A percentile compares a stretch with the other conserved stretches of the same genome.
phyloP scores from a whole-genome alignment of 2,329 filamentous ascomycete genomes.

The Cladophialophora exuberans region DNA sequence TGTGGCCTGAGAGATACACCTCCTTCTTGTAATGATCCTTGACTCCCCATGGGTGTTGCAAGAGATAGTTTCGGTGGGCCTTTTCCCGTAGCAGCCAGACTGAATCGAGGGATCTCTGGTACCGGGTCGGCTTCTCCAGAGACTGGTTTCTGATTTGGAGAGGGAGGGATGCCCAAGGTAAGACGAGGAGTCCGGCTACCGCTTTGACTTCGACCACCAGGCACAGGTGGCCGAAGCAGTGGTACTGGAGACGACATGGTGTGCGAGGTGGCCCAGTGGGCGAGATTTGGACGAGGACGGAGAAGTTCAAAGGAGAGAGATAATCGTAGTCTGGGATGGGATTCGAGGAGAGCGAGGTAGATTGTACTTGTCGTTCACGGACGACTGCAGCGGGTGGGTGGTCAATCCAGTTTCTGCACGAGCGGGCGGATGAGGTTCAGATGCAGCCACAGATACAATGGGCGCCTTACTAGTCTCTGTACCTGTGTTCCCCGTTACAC shows the following conservation, averaged over 20 bases:
- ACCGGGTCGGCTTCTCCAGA: slow-evolving; percentile 54
- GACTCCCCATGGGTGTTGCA: slow-evolving; percentile 85
- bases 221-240: slow-evolving; percentile 80
- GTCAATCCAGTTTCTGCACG: slow-evolving; percentile 13
- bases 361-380: slow-evolving; percentile 6
- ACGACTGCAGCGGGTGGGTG: slow-evolving; percentile 4
- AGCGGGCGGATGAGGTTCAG: slow-evolving; percentile 14
- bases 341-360: not conserved
- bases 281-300: not conserved
- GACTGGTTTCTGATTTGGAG: slow-evolving; percentile 78
- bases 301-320: no score
- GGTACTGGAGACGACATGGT: slow-evolving; percentile 77
- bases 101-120: slow-evolving; percentile 42
- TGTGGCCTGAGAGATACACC: slow-evolving; percentile 55
- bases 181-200: slow-evolving; percentile 73
- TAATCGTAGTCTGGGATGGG: not conserved
- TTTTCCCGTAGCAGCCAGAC: slow-evolving; percentile 31
- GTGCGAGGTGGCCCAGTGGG: slow-evolving; percentile 9
- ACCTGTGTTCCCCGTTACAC: not conserved
- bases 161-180: slow-evolving; percentile 87
- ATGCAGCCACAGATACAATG: slow-evolving; percentile 1
- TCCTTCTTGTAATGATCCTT: slow-evolving; percentile 72
- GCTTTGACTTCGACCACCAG: slow-evolving; percentile 65
- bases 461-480: slow-evolving; percentile 9
- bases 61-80: slow-evolving; percentile 76